Percentiles rank a stretch among this genome's conserved stretches.
phyloP scores from a whole-genome alignment of 1,284 basidiomycete genomes.

The Ceratobasidium sp. region DNA sequence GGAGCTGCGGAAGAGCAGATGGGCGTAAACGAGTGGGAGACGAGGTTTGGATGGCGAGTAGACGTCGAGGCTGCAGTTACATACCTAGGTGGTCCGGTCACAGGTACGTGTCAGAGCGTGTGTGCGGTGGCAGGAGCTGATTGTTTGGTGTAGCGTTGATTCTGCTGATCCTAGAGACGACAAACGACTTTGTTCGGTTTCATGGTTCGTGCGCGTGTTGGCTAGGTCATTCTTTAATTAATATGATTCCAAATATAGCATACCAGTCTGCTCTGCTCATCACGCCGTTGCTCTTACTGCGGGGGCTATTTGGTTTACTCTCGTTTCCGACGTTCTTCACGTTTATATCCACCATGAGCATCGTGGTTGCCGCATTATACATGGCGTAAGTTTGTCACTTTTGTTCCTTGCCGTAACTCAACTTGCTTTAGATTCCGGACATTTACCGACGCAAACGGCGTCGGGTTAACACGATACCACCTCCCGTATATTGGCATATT shows the following conservation, averaged over 20 bases:
- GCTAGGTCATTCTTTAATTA: neutral
- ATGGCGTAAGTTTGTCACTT: constrained; percentile 67
- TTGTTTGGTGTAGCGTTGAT: constrained; percentile 65
- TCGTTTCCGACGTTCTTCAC: constrained; percentile 64
- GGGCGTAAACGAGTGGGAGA: constrained; percentile 77
- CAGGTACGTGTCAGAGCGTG: constrained; percentile 65
- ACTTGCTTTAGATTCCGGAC: constrained; percentile 67
- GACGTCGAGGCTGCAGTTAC: constrained; percentile 77
- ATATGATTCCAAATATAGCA: constrained; percentile 60
- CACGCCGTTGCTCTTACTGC: constrained; percentile 72
- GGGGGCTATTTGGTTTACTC: constrained; percentile 70
- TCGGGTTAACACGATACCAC: constrained; percentile 70
- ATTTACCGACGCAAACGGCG: constrained; percentile 72
- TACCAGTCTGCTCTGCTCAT: constrained; percentile 84
- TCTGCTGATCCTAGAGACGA: constrained; percentile 80
- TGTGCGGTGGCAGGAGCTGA: neutral
- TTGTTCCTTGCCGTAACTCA: constrained; percentile 22
- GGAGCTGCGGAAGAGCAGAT: constrained; percentile 62
- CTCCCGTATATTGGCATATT: constrained; percentile 76
- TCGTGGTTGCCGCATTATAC: constrained; percentile 62
- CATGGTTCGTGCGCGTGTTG: constrained; percentile 68
- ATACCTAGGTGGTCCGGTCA: constrained; percentile 79
- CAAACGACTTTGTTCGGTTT: constrained; percentile 84
- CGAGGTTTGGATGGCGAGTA: constrained; percentile 75
- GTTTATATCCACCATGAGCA: constrained; percentile 63